Base-by-base conservation (phyloP, 2,329 filamentous ascomycete genomes). In the Penicillium sp. region DNA sequence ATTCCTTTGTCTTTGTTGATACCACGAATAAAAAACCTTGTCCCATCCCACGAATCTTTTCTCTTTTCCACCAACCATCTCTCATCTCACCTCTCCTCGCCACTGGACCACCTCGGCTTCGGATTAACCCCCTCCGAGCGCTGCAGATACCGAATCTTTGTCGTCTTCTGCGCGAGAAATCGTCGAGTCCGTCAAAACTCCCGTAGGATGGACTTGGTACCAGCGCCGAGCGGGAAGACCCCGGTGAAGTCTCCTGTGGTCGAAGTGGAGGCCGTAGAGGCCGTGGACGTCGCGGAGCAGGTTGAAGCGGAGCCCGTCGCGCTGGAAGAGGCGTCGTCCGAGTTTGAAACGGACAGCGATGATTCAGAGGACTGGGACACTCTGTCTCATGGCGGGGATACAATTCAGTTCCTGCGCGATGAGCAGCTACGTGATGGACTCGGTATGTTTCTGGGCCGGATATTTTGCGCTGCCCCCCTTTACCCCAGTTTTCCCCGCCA, bases 341-440 rank as follows among this genome's bases (percentile, higher is more conserved):
- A 76, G 37, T 71, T 70, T 52, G 75, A 76, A 58, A 70, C 71
- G 8, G 71, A 75, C 42, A 75, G 76, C 59, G 75, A 77, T 57
- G 72, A 69, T 59, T 73, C 72, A 40, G 77, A 77, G 35, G 71
- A 82, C 13, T 89, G 86, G 86, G 87, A 89, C 68, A 84, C 83
- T 6, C 84, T 88, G 65, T 89, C 86, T 28, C 75, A 89, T 2
- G 87, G 87, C 63, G 86, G 86, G 63, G 87, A 89, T 68, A 80
- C 83, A 37, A 79, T 90, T 56, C 84, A 88, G 58, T 82, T 86
- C 59, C 72, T 89, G 63, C 78, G 79, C 48, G 82, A 87, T 60
- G 82, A 84, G 37, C 74, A 80, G 68, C 79, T 81, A n/a, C 75
- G 71, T 26, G 74, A 76, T 59, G 63, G 80, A 75, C 66, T 71